Conservation (phyloP, 306 rosid species). For the Inga leiocalycina region DNA sequence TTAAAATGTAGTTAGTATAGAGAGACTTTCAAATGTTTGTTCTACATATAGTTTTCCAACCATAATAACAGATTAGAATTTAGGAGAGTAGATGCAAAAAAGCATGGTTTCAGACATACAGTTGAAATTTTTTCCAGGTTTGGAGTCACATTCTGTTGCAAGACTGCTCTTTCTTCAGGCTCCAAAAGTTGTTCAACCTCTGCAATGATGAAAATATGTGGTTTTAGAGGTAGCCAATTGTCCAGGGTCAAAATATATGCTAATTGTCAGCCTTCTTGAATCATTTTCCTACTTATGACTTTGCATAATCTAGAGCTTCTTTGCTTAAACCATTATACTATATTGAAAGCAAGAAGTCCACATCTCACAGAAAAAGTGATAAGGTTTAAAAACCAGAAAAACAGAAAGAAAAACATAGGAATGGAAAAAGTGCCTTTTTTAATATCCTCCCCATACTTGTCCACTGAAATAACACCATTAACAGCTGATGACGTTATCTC, state of each 20-base stretch:
- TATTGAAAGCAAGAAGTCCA: conserved; percentile 16
- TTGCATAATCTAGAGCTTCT: conserved; percentile 12
- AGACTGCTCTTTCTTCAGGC: conserved; percentile 74
- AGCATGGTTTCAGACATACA: conserved; percentile 48
- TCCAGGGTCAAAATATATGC: conserved; percentile 13
- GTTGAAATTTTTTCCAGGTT: conserved; percentile 69
- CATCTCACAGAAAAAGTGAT: background rate
- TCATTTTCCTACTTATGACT: conserved; percentile 1
- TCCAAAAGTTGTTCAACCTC: conserved; percentile 89
- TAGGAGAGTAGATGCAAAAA: conserved; percentile 19
- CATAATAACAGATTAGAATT: background rate
- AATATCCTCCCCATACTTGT: conserved; percentile 57
- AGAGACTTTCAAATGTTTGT: background rate
- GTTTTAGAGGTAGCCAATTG: conserved; percentile 1
- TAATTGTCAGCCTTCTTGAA: conserved; percentile 24
- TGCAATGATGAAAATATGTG: conserved; percentile 44
- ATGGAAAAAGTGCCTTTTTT: conserved; percentile 55
- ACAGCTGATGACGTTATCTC: conserved; percentile 43
- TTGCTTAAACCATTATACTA: background rate
- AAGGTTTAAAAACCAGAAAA: background rate
- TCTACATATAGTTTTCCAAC: background rate
- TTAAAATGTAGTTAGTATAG: background rate
- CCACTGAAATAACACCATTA: conserved; percentile 37
- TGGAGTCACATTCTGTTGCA: conserved; percentile 67
- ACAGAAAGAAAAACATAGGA: background rate